These are phyloP conservation scores for Gastrolobium bilobum DNA, from an alignment of 306 rosid species.

Conservation along the genomic window DNA sequence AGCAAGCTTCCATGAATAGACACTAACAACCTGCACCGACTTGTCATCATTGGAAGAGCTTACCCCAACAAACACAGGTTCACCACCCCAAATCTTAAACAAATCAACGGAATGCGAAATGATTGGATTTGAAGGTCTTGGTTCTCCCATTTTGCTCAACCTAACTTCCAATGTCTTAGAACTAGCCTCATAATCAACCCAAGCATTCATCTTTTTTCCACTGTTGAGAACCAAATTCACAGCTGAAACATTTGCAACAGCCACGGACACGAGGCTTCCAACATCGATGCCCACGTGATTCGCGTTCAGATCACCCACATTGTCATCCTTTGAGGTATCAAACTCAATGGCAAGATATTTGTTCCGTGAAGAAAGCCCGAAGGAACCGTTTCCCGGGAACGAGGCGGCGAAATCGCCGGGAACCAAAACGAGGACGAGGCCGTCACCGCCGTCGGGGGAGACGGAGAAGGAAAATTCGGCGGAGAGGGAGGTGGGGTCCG, in stretches of 20 bases:
- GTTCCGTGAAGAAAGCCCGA: conserved; percentile 48
- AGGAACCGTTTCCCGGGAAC: conserved; percentile 47
- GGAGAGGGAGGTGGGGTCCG: conserved; percentile 54
- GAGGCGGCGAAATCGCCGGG: conserved; percentile 41
- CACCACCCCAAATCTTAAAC: conserved; percentile 55
- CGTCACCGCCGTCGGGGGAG: conserved; percentile 57
- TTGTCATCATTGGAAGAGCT: conserved; percentile 57
- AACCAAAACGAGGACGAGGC: conserved; percentile 52
- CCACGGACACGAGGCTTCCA: conserved; percentile 55
- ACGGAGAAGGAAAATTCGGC: conserved; percentile 63
- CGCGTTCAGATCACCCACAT: conserved; percentile 50
- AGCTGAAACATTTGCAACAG: conserved; percentile 50
- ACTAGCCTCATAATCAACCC: conserved; percentile 75
- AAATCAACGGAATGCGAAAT: conserved; percentile 60
- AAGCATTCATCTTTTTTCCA: conserved; percentile 61
- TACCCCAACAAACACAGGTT: conserved; percentile 62
- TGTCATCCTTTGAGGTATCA: conserved; percentile 53
- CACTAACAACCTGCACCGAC: conserved; percentile 59
- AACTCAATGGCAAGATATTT: conserved; percentile 58
- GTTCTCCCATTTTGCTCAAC: conserved; percentile 54
- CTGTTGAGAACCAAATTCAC: conserved; percentile 51
- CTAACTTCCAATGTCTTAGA: conserved; percentile 64
- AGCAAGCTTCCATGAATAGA: conserved; percentile 68
- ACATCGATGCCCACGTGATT: conserved; percentile 60
- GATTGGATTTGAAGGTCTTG: conserved; percentile 61